Percentiles rank a stretch among this genome's conserved stretches.
Conservation (phyloP, 305 asterid genomes). For the Petunia hybrid region DNA sequence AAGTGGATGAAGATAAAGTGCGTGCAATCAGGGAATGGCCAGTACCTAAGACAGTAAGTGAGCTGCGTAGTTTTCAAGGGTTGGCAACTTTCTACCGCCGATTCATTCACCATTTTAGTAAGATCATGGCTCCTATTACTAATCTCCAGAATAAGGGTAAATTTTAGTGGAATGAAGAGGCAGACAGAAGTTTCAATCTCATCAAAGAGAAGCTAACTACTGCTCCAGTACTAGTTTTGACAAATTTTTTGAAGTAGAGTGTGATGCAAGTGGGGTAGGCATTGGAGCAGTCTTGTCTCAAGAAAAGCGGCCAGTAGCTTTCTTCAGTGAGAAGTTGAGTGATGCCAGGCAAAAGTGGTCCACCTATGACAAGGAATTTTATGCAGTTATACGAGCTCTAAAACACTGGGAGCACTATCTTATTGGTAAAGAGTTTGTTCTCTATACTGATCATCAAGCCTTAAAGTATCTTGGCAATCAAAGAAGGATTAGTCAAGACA, state of each 20-base stretch:
- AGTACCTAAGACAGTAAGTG: neutral
- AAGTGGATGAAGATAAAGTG: neutral
- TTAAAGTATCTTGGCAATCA: neutral
- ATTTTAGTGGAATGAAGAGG: neutral
- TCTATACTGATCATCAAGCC: slow-evolving; percentile 32
- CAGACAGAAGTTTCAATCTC: neutral
- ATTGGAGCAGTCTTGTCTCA: neutral
- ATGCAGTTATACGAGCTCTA: neutral
- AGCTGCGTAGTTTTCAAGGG: neutral
- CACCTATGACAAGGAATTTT: slow-evolving; percentile 12
- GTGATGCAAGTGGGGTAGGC: slow-evolving; percentile 8
- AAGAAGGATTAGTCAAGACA: neutral
- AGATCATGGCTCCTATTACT: neutral
- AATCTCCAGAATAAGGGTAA: neutral
- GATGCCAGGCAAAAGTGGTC: neutral
- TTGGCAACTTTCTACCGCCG: neutral
- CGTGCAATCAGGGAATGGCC: neutral
- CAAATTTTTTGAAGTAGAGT: slow-evolving; percentile 11
- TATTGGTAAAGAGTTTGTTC: slow-evolving; percentile 32
- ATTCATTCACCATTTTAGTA: neutral
- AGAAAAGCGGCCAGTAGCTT: neutral
- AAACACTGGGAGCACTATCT: slow-evolving; percentile 30
- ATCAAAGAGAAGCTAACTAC: slow-evolving; percentile 26
- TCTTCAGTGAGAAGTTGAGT: slow-evolving; percentile 16
- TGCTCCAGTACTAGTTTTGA: neutral